Evolutionary conservation across 306 rosid genomes (phyloP).

Genomic region (Arachis hypogaea): DNA sequence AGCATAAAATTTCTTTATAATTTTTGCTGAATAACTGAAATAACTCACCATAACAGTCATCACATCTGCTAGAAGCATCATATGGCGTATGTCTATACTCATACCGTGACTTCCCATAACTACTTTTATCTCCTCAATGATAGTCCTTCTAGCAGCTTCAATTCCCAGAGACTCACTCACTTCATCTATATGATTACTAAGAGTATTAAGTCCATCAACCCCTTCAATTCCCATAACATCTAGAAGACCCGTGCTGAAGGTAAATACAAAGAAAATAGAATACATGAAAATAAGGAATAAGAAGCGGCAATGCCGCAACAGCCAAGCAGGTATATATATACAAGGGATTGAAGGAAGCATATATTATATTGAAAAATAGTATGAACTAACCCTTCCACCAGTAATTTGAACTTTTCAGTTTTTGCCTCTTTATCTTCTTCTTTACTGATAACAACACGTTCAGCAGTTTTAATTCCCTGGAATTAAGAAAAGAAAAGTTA

Average conservation of each 20-base stretch:
- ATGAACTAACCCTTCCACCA: conserved; percentile 91
- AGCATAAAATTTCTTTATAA: neutral
- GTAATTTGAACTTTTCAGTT: conserved; percentile 56
- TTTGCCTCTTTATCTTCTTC: conserved; percentile 49
- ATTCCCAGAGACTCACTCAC: conserved; percentile 75
- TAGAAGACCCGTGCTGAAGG: conserved; percentile 68
- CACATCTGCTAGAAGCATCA: conserved; percentile 94
- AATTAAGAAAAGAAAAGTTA: conserved; percentile 36
- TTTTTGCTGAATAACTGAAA: conserved; percentile 33
- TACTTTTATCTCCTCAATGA: conserved; percentile 75
- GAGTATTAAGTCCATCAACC: conserved; percentile 69
- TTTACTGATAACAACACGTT: conserved; percentile 70
- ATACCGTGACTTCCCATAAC: conserved; percentile 81
- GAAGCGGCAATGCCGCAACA: too few species aligned
- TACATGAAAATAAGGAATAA: neutral
- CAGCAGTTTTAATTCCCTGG: conserved; percentile 85
- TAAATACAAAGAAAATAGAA: conserved; percentile 15
- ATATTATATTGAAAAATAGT: conserved; percentile 15
- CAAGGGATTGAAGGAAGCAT: conserved; percentile 26
- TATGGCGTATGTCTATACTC: conserved; percentile 91
- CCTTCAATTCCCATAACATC: conserved; percentile 87
- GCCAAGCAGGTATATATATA: conserved; percentile 15
- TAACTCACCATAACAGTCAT: conserved; percentile 84
- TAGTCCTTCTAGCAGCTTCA: conserved; percentile 89
- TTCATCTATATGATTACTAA: conserved; percentile 82